phyloP scores from a whole-genome alignment of 139 green algal genomes.

The Nannochloris sp. region DNA sequence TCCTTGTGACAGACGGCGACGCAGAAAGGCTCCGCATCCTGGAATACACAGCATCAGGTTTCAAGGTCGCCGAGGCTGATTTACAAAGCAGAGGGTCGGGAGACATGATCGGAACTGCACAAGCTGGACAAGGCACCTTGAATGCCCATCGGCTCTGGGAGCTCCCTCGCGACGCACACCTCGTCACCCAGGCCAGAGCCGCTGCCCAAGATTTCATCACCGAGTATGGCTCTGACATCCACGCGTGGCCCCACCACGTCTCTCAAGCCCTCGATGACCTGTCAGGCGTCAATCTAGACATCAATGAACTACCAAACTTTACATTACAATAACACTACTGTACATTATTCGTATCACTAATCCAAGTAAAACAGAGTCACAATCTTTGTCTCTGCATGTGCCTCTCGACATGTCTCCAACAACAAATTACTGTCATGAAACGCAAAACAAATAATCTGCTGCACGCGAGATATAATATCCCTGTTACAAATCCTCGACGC shows the following conservation, averaged over 20 bases:
- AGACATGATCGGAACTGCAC: conserved; percentile 58
- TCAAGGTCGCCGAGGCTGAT: conserved; percentile 72
- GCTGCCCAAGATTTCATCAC: not conserved
- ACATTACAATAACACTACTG: conserved; percentile 1
- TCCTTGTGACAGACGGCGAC: conserved; percentile 20
- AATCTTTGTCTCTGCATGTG: conserved; percentile 77
- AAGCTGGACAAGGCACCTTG: conserved; percentile 35
- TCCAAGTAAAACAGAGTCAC: conserved; percentile 95
- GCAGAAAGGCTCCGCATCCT: conserved; percentile 37
- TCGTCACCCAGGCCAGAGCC: not conserved
- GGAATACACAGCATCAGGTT: conserved; percentile 52
- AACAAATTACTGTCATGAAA: conserved; percentile 94
- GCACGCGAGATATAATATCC: conserved; percentile 84
- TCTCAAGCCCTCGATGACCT: not conserved
- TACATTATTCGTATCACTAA: conserved; percentile 27
- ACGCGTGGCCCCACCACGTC: not conserved
- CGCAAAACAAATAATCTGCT: conserved; percentile 94
- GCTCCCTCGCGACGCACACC: not conserved
- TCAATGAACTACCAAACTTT: conserved; percentile 1
- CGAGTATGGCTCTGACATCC: not conserved
- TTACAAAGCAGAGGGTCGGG: conserved; percentile 54
- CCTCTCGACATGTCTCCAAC: conserved; percentile 88
- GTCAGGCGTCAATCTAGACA: not conserved
- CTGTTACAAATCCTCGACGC: conserved; percentile 90
- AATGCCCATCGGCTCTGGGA: not conserved